phyloP scores from a whole-genome alignment of 139 green algal species.

The Closterium sp. region DNA sequence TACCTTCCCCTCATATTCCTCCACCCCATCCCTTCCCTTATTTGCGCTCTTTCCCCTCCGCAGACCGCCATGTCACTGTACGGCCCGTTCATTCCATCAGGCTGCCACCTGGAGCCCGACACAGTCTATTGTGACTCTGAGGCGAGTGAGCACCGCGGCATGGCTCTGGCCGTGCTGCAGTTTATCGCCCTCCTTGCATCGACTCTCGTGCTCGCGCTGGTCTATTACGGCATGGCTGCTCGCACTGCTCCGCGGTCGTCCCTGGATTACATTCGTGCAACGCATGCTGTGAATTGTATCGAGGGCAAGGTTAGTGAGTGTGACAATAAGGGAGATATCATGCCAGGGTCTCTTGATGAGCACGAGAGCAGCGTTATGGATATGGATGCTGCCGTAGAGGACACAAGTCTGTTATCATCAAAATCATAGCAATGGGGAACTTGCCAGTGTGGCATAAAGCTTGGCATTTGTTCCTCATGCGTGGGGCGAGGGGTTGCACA shows the following conservation, averaged over 20 bases:
- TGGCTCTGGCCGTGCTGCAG: neutral
- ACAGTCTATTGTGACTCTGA: slow-evolving; percentile 9
- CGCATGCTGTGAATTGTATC: neutral
- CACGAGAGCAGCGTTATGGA: neutral
- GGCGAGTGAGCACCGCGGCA: neutral
- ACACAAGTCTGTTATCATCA: neutral
- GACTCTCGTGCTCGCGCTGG: neutral
- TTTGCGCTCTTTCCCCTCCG: neutral
- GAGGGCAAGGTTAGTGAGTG: neutral
- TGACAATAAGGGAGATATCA: neutral
- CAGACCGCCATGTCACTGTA: slow-evolving; percentile 35
- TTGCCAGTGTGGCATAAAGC: no score
- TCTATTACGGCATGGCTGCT: neutral
- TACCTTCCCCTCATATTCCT: neutral
- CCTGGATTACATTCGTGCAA: neutral
- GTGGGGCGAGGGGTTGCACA: no score
- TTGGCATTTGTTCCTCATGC: no score
- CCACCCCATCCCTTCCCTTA: no score
- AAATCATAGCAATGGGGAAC: no score
- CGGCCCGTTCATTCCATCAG: slow-evolving; percentile 4
- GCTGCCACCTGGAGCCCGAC: neutral
- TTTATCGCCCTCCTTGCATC: slow-evolving; percentile 1
- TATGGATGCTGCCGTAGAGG: neutral
- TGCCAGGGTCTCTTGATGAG: neutral
- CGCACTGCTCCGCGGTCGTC: neutral